Evolutionary conservation across 106 monocot species (phyloP), one percentile per base, ranked within the genome.

Genomic region (Acanthochlamys bracteata): DNA sequence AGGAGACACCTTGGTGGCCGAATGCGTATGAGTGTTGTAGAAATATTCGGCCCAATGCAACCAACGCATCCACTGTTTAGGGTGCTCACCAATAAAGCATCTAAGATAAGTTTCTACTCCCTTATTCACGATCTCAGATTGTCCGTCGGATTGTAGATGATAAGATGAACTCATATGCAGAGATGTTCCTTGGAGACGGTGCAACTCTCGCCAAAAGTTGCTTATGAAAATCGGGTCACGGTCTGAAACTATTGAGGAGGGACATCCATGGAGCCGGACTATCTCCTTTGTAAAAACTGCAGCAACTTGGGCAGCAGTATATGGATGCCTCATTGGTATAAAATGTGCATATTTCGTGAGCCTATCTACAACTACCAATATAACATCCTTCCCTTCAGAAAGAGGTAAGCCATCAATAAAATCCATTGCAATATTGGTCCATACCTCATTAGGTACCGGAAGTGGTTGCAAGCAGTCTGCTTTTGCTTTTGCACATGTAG

Each of bases 361-460:
- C 0, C 61, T 12, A 27, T 61, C 1, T 12, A 61, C 39, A 15
- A 55, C 55, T 21, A 68, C 70, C 16, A 70, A 20, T 21, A 60
- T 70, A 25, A 19, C 17, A 51, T 7, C 17, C 3, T 60, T 23
- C 0, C 33, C 2, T n/a, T 20, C 14, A 11, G 22, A 24, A 2
- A 4, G 40, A 17, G 71, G 41, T 11, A 63, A 20, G 0, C 56
- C 42, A 3, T 3, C 23, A 27, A 72, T 64, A 13, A 64, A 72
- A 25, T 64, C 71, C 54, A 72, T 55, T 0, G 27, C 6, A 22
- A 72, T 24, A 41, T 55, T 19, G 14, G 63, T 21, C 55, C 71
- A 72, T 40, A 55, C 23, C 11, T 20, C 12, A 0, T 15, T 11
- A 11, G 62, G 71, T 13, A 71, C 39, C 4, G 47, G 49, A 7